Base-by-base conservation (phyloP, 1,139 yeast genomes). In the Sugiyamaella novakii region DNA sequence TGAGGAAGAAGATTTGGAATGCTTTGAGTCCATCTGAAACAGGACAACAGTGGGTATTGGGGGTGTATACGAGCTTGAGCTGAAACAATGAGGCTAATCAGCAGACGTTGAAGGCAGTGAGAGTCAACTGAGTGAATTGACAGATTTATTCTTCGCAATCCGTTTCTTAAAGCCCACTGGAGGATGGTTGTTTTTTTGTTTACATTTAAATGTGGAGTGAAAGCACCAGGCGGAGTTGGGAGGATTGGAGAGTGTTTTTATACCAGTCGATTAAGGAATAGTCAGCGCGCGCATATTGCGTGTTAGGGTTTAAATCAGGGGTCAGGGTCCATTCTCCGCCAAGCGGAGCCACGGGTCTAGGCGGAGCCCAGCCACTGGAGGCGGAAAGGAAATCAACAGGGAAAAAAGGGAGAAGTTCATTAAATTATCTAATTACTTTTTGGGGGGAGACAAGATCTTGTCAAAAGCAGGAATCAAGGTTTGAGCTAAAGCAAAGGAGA, bases 401-500 rank as follows among this genome's bases (percentile, higher is more conserved):
- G n/a, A n/a, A n/a, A 8, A 17, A 27, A 11, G 5, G 24, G 11
- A 10, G 44, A 40, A 40, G 14, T 30, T n/a, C n/a, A 27, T 15
- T 38, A 28, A 18, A 39, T 25, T 17, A 28, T 41, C 37, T 41
- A 31, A 24, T 31, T 42, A 42, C 30, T 18, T 29, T 18, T 42
- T 42, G 25, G 34, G 19, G 14, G 31, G 45, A 15, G 40, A 34
- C 10, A 60, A 50, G 17, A 83, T 60, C 61, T 81, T 81, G 70
- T 92, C 98, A 65, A 91, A 88, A 58, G 95, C 95, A 54, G 98
- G 98, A 60, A 92, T 92, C 76, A 92, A 81, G 40, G 96, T 79
- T 74, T 92, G 98, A 41, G 98, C 98, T 69, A 92, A 75, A 11
- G 98, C 98, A 67, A 92, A 92, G 21, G 96, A 87, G 72, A 92